Conservation (phyloP, 2,329 filamentous ascomycete genomes). For the Ophiostoma perfectum region DNA sequence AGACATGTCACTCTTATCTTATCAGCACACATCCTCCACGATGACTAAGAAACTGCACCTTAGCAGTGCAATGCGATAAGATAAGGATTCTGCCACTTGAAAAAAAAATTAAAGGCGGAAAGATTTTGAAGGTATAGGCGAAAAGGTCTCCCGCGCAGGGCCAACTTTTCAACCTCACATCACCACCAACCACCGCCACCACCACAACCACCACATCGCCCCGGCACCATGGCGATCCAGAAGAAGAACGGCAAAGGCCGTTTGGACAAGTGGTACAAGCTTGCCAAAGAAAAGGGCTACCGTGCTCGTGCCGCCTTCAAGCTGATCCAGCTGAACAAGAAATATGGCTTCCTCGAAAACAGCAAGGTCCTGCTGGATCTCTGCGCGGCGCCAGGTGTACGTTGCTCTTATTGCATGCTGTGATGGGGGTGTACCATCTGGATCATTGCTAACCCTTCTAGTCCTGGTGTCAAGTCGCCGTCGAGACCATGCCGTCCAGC, state of each 20-base stretch:
- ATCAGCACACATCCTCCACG: not conserved
- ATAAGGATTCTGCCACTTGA: constrained; percentile 15
- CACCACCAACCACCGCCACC: not conserved
- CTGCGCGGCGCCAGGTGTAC: constrained; percentile 87
- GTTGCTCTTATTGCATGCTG: constrained; percentile 32
- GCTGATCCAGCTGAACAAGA: constrained; percentile 96
- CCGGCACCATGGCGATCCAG: constrained; percentile 48
- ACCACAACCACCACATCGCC: not conserved
- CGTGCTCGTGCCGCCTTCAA: constrained; percentile 95
- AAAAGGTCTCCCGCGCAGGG: not conserved
- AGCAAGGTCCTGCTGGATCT: constrained; percentile 95
- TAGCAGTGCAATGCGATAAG: not conserved
- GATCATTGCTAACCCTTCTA: constrained; percentile 32
- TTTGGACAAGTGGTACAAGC: constrained; percentile 97
- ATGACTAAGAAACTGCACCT: not conserved
- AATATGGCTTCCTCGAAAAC: constrained; percentile 96
- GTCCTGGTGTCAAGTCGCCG: constrained; percentile 95
- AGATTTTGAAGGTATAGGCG: constrained; percentile 7
- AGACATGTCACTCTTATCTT: not conserved
- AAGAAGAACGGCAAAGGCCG: constrained; percentile 99
- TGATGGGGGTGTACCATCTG: constrained; percentile 22
- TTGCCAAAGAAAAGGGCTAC: constrained; percentile 98
- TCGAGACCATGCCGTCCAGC: constrained; percentile 86
- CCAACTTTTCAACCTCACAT: constrained; percentile 10
- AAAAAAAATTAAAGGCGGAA: constrained; percentile 14